A percentile compares a stretch with the other conserved stretches of the same genome.
phyloP scores from a whole-genome alignment of 306 rosid species.

The Begonia peltatifolia region DNA sequence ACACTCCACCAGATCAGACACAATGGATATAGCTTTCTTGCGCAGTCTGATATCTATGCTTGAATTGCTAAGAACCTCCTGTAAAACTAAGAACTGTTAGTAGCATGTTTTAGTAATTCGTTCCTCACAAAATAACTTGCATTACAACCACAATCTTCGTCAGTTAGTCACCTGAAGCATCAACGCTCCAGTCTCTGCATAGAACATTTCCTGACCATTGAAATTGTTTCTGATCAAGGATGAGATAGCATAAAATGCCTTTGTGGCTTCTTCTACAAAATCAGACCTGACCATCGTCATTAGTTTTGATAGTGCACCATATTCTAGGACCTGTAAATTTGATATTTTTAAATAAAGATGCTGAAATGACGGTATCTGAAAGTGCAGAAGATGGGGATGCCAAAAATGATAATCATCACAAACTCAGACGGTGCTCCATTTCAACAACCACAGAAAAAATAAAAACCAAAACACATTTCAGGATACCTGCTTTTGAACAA shows the following conservation, averaged over 20 bases:
- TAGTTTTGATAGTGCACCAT: conserved; percentile 49
- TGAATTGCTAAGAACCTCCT: conserved; percentile 56
- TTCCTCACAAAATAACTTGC: no score
- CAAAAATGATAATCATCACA: background rate
- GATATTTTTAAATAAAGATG: background rate
- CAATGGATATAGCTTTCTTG: conserved; percentile 54
- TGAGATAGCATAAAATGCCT: conserved; percentile 79
- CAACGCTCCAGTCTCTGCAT: conserved; percentile 41
- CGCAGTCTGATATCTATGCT: conserved; percentile 49
- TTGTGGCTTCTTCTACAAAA: conserved; percentile 61
- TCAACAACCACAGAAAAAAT: background rate
- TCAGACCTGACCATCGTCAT: conserved; percentile 55
- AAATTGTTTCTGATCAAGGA: conserved; percentile 53
- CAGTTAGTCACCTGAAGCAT: conserved; percentile 49
- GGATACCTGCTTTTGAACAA: conserved; percentile 61
- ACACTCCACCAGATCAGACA: conserved; percentile 56
- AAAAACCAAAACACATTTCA: background rate
- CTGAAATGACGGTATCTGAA: background rate
- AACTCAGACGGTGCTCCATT: background rate
- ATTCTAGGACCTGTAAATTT: conserved; percentile 47
- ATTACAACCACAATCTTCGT: no score
- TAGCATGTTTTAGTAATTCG: no score
- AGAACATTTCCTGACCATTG: conserved; percentile 50
- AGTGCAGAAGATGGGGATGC: background rate
- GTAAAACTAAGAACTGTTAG: conserved; percentile 7